Conservation (phyloP, 2,329 filamentous ascomycete genomes). For the Venturia aucupariae region DNA sequence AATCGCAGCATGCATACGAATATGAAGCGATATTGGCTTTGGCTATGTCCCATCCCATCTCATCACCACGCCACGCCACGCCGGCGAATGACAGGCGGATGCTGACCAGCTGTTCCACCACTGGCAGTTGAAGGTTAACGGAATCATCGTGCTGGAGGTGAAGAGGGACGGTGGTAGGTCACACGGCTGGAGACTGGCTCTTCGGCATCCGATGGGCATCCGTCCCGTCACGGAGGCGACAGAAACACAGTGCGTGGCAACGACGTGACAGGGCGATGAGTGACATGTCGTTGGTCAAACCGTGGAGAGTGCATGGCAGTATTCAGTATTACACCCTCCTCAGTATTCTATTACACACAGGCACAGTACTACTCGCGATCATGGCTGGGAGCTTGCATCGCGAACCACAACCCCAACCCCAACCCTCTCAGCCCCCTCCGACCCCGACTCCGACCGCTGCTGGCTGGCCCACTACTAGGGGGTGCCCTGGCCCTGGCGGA, state of each 20-base stretch:
- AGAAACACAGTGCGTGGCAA: background rate
- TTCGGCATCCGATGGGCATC: background rate
- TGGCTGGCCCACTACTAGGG: no score
- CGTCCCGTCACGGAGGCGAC: background rate
- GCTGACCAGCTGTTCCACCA: background rate
- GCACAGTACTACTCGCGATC: no score
- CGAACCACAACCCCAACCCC: no score
- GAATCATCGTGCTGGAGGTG: background rate
- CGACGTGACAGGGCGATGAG: background rate
- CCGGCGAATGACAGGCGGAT: background rate
- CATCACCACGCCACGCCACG: background rate
- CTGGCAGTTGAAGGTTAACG: background rate
- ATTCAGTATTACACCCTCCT: no score
- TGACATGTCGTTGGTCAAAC: background rate
- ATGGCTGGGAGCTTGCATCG: no score
- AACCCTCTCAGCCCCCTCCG: no score
- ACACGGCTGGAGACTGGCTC: background rate
- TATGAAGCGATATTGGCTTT: background rate
- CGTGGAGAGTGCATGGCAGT: no score
- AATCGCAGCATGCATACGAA: background rate
- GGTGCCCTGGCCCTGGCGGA: background rate
- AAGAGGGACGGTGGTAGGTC: background rate
- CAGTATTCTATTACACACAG: no score
- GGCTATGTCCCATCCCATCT: background rate
- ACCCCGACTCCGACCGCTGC: no score